Base-by-base conservation (phyloP, 805 yeast genomes). In the Saturnispora silvae region DNA sequence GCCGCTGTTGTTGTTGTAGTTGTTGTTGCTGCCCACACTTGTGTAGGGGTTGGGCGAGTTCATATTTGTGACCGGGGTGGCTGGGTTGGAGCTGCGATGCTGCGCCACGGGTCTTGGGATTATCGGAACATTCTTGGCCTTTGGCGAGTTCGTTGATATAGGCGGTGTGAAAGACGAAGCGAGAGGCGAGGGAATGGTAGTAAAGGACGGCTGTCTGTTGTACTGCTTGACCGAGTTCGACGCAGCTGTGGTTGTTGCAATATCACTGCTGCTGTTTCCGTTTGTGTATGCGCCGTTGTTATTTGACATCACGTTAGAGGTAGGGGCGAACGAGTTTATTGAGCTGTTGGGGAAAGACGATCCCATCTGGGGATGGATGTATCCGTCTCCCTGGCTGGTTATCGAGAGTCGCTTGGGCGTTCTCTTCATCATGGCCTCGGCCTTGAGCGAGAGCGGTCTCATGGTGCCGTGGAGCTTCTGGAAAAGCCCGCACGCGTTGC, bases 351-450 rank as follows among this genome's bases (percentile, higher is more conserved):
- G 24, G 10, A 22, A 8, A 7, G 24, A 22, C 10, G 24, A 8
- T 15, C 6, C 5, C 31, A 26, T 20, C 22, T 37, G 35, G 3
- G 40, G 28, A 28, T 44, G 43, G 33, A 37, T 44, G 26, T 44
- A 42, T 8, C 45, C 47, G 23, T 44, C 45, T 13, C 45, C 47
- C 32, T 44, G 47, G 16, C 27, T 17, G 31, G 42, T 40, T 9
- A 48, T 28, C 10, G 54, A 43, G 31, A 57, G 62, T 45, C 60
- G 51, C 38, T 72, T 68, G 3, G 75, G 67, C 40, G 65, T 65
- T 47, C 81, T 57, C 52, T 74, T 75, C 40, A 70, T 72, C 35
- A 75, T 75, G 1, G 87, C 92, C 54, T 87, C 96, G 0, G 96
- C 82, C 37, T 56, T 56, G 30, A 56, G 56, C 18, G 77, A 67